Percentiles rank a stretch among this genome's conserved stretches.
Evolutionary conservation across 1,139 yeast species (phyloP).

Genomic region (Suhomyces bribrorum): DNA sequence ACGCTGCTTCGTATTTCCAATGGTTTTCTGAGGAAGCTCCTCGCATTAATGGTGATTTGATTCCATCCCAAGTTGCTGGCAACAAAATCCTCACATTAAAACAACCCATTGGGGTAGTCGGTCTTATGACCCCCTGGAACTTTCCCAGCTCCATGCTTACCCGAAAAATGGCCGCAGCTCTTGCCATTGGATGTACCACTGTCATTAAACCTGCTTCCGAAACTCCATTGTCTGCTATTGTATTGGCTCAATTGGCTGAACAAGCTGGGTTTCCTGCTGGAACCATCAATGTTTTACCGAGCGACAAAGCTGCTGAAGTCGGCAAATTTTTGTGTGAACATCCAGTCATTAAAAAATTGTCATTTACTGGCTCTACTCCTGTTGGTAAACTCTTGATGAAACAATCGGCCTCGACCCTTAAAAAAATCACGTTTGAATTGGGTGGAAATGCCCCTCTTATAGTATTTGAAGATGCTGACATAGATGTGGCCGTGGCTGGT

Average conservation of each 20-base stretch:
- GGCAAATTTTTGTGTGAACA: constrained; percentile 57
- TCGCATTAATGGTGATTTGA: constrained; percentile 29
- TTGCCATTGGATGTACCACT: constrained; percentile 91
- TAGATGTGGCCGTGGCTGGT: constrained; percentile 50
- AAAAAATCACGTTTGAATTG: constrained; percentile 52
- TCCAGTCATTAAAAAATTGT: constrained; percentile 46
- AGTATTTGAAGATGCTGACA: constrained; percentile 50
- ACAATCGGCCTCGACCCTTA: constrained; percentile 47
- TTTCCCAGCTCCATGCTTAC: constrained; percentile 95
- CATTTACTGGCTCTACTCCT: constrained; percentile 61
- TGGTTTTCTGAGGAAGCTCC: constrained; percentile 45
- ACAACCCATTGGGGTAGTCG: constrained; percentile 75
- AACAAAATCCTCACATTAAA: constrained; percentile 23
- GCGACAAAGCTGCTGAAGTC: constrained; percentile 55
- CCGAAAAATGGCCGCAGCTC: constrained; percentile 85
- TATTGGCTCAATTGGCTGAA: constrained; percentile 69
- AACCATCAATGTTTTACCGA: constrained; percentile 66
- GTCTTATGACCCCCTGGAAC: constrained; percentile 93
- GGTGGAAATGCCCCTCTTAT: constrained; percentile 57
- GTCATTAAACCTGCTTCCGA: constrained; percentile 89
- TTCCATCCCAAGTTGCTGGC: constrained; percentile 21
- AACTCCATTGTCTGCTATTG: constrained; percentile 86
- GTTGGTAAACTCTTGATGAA: constrained; percentile 55
- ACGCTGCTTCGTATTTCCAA: constrained; percentile 37
- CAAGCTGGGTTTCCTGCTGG: constrained; percentile 91